A percentile compares a stretch with the other conserved stretches of the same genome.
These are phyloP conservation scores for Chlamydomonas sphaeroides DNA, from an alignment of 139 green algal genomes.

Conservation along the genomic window DNA sequence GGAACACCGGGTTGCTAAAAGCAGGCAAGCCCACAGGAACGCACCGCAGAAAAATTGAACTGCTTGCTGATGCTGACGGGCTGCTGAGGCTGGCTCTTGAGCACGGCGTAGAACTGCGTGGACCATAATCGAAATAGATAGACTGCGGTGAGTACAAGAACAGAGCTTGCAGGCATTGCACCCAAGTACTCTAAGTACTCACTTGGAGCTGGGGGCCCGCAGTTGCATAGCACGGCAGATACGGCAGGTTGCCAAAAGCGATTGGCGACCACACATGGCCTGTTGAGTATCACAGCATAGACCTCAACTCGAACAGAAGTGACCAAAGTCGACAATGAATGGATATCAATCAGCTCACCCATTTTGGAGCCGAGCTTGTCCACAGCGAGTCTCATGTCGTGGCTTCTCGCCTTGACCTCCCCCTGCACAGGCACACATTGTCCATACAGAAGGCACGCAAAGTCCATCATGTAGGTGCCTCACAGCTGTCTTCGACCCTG, in stretches of 20 bases:
- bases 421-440: too few species aligned
- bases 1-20: too few species aligned
- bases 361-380: slow-evolving; percentile 4
- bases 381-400: slow-evolving; percentile 1
- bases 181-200: background rate
- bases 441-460: background rate
- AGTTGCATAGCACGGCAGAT: slow-evolving; percentile 8
- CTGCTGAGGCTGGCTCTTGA: background rate
- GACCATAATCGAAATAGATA: background rate
- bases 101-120: slow-evolving; percentile 7
- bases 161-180: background rate
- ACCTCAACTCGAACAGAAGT: background rate
- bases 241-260: slow-evolving; percentile 1
- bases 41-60: slow-evolving; percentile 3
- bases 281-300: slow-evolving; percentile 3
- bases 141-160: slow-evolving; percentile 5
- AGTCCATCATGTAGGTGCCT: background rate
- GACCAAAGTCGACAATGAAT: background rate
- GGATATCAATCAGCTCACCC: background rate
- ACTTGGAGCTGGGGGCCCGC: slow-evolving; percentile 2
- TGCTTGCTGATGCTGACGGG: slow-evolving; percentile 15
- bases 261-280: slow-evolving; percentile 9
- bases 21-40: too few species aligned
- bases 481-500: slow-evolving; percentile 3
- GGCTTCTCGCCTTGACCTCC: slow-evolving; percentile 11